A percentile compares a stretch with the other conserved stretches of the same genome.
Evolutionary conservation across 2,329 filamentous ascomycete genomes (phyloP).

Genomic region (Colletotrichum tropicicola): DNA sequence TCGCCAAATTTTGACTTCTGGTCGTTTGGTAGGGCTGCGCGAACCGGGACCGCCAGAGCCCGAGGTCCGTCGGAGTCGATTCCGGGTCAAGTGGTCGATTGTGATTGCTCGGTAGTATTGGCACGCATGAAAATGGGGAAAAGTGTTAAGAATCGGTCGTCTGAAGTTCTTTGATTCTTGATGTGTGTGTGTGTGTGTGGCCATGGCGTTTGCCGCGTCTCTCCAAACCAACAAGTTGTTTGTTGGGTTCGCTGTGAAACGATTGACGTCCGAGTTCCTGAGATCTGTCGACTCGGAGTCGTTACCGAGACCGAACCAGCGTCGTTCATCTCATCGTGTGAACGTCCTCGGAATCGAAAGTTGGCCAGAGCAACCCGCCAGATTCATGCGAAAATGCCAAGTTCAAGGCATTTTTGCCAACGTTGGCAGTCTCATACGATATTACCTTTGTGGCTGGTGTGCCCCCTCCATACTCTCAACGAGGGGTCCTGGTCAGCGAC

Average conservation of each 20-base stretch:
- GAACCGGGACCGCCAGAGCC: not conserved
- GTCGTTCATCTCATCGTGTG: not conserved
- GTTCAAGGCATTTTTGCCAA: no score
- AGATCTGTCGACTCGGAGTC: not conserved
- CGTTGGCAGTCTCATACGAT: no score
- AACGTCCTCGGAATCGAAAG: no score
- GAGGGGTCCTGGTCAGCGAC: not conserved
- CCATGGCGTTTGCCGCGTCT: not conserved
- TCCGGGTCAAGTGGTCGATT: no score
- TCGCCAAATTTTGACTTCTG: not conserved
- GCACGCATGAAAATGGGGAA: no score
- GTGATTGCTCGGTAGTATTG: not conserved
- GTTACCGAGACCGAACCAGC: not conserved
- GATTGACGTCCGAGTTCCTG: not conserved
- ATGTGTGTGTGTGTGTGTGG: not conserved
- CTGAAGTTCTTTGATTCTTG: not conserved
- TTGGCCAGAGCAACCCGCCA: no score
- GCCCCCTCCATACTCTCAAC: not conserved
- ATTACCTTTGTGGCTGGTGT: not conserved
- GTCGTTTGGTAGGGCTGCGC: not conserved
- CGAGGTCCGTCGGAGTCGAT: not conserved
- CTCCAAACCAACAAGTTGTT: not conserved
- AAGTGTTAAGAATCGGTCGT: no score
- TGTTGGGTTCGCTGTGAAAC: not conserved
- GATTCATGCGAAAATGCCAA: no score